Conservation (phyloP, 2,329 filamentous ascomycete genomes). For the Fusarium scirpi region DNA sequence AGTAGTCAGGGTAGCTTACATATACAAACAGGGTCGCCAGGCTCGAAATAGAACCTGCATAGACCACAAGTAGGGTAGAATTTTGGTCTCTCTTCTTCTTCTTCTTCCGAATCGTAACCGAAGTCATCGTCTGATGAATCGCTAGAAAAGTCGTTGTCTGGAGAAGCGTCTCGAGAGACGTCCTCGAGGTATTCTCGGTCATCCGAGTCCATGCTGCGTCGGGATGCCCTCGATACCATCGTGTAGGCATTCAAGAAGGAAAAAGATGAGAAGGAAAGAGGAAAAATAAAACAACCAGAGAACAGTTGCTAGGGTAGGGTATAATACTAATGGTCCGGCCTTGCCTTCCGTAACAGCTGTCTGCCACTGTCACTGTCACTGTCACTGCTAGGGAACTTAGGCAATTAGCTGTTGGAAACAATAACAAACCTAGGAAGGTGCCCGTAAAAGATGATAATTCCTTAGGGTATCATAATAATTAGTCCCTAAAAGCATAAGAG, state of each 20-base stretch:
- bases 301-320: background rate
- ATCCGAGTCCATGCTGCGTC: too few species aligned
- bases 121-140: too few species aligned
- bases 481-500: background rate
- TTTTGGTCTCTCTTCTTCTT: too few species aligned
- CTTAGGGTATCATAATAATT: background rate
- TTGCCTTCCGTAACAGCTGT: background rate
- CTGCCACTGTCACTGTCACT: background rate
- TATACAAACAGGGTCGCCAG: background rate
- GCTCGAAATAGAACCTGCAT: background rate
- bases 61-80: background rate
- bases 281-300: background rate
- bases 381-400: background rate
- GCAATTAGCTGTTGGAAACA: background rate
- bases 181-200: too few species aligned
- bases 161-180: too few species aligned
- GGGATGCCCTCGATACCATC: too few species aligned
- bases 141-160: too few species aligned
- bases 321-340: background rate
- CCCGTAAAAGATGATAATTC: fast-evolving
- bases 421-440: background rate
- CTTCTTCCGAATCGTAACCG: too few species aligned
- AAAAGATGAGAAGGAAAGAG: too few species aligned
- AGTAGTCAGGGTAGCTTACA: background rate
- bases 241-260: too few species aligned